Base-by-base conservation (phyloP, 768 basidiomycete genomes). In the Lentinula edodes region DNA sequence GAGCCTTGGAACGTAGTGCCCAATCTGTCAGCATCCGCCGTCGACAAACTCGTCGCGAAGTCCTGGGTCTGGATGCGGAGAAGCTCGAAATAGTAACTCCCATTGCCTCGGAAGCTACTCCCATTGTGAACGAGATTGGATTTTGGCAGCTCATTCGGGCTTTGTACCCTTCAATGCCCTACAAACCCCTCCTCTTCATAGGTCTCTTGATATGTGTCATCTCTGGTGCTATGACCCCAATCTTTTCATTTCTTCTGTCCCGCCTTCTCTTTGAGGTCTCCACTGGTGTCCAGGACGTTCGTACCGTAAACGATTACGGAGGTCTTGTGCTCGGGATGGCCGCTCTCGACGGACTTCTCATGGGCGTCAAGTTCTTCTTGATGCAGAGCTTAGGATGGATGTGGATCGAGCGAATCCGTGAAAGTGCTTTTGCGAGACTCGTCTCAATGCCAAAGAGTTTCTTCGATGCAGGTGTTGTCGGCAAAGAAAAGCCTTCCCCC, bases 231-330 rank as follows among this genome's bases (percentile, higher is more conserved):
- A 85, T 90, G 78, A 97, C 94, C 0, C 96, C 97, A 2, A 62
- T 98, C 50, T 99, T 98, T 80, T 95, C 96, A 1, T 93, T 82
- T 78, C 82, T 95, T 64, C 86, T 97, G 67, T 91, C 93, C 8
- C 81, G 81, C 7, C 82, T 98, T 13, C 81, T 96, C 60, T 89
- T 83, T 70, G 81, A 90, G 63, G 86, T 92, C 13, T 88, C 89
- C 41, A 81, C 78, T 66, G 86, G 88, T 56, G 91, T 88, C 1
- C 77, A 86, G 23, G 79, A 93, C 62, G 67, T 82, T 1, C 69
- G 75, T 10, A 70, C 76, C 28, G 89, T 93, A 74, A 87, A 91
- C 73, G 75, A 76, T 6, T 91, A 85, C 67, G 90, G 89, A 59
- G 85, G 80, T 6, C 78, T 96, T 66, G 81, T 89, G 0, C 83